Evolutionary conservation across 352 stramenopile genomes (phyloP).

Genomic region (Phytophthora colocasiae): DNA sequence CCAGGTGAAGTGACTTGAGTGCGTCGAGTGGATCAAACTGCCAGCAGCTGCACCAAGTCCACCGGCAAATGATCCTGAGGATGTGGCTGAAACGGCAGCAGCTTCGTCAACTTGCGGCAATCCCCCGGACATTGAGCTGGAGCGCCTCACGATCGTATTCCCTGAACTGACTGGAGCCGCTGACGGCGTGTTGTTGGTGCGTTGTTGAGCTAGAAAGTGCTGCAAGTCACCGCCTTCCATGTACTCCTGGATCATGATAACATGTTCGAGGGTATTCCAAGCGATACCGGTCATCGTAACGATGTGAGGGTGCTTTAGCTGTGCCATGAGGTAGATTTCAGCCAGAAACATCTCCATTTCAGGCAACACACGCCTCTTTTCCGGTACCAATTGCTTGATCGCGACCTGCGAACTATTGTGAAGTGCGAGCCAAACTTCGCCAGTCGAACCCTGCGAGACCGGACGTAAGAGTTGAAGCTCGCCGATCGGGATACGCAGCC

Average conservation of each 20-base stretch:
- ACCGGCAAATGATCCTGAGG: conserved; percentile 23
- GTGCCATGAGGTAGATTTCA: conserved; percentile 78
- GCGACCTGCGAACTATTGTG: conserved; percentile 57
- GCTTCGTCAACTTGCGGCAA: conserved; percentile 29
- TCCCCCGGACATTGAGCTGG: conserved; percentile 19
- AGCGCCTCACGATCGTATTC: conserved; percentile 21
- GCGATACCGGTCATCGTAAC: conserved; percentile 66
- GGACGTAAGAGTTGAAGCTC: conserved; percentile 64
- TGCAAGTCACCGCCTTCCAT: conserved; percentile 76
- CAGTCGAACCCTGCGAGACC: conserved; percentile 60
- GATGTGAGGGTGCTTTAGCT: conserved; percentile 76
- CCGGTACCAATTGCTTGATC: conserved; percentile 70
- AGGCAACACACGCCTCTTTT: conserved; percentile 58
- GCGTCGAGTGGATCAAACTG: conserved; percentile 22
- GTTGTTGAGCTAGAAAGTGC: conserved; percentile 51
- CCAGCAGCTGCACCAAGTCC: conserved; percentile 12
- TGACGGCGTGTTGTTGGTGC: conserved; percentile 14
- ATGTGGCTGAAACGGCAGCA: conserved; percentile 21
- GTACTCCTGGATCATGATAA: conserved; percentile 79
- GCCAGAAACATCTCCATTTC: conserved; percentile 79
- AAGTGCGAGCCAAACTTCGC: conserved; percentile 79
- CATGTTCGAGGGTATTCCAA: conserved; percentile 76
- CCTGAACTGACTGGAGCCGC: conserved; percentile 16
- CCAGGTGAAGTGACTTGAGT: conserved; percentile 56
- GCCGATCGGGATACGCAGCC: conserved; percentile 52